These are phyloP conservation scores for Karstenula rhodostoma DNA, from an alignment of 2,329 filamentous ascomycete genomes.

Conservation along the genomic window DNA sequence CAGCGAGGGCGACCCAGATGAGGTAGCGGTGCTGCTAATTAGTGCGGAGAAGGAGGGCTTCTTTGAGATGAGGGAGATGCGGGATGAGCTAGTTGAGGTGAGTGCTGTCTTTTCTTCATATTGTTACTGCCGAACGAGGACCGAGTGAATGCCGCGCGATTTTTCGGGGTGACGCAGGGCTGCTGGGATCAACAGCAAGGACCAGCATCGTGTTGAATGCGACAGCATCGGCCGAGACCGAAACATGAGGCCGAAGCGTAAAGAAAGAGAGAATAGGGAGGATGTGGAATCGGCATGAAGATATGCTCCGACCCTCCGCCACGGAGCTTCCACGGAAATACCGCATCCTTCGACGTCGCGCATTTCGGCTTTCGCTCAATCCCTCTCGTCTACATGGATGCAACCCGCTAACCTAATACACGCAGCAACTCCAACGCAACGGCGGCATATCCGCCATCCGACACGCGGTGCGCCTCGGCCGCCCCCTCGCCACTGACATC, in stretches of 20 bases:
- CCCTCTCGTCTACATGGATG: not conserved
- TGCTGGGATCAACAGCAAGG: not conserved
- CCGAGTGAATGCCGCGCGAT: not conserved
- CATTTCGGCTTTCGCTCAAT: not conserved
- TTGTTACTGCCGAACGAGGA: too few species aligned
- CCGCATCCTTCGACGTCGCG: not conserved
- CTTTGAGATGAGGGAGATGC: constrained; percentile 81
- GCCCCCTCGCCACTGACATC: constrained; percentile 76
- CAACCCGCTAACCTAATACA: constrained; percentile 7
- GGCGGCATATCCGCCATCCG: constrained; percentile 78
- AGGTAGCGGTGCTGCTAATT: constrained; percentile 90
- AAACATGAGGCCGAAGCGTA: not conserved
- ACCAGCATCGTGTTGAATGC: not conserved
- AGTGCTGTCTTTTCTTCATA: constrained; percentile 24
- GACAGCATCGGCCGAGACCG: not conserved
- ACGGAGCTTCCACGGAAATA: constrained; percentile 1
- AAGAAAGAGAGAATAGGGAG: not conserved
- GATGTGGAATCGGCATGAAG: not conserved
- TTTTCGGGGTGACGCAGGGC: not conserved
- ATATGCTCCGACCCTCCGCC: not conserved
- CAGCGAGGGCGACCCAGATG: constrained; percentile 63
- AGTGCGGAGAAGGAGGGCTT: constrained; percentile 94
- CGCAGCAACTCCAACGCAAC: constrained; percentile 75
- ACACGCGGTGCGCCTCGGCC: constrained; percentile 73
- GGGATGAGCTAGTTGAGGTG: constrained; percentile 66